These are phyloP conservation scores for Leishmania martiniquensis DNA, from an alignment of 208 protist species.

Conservation along the genomic window DNA sequence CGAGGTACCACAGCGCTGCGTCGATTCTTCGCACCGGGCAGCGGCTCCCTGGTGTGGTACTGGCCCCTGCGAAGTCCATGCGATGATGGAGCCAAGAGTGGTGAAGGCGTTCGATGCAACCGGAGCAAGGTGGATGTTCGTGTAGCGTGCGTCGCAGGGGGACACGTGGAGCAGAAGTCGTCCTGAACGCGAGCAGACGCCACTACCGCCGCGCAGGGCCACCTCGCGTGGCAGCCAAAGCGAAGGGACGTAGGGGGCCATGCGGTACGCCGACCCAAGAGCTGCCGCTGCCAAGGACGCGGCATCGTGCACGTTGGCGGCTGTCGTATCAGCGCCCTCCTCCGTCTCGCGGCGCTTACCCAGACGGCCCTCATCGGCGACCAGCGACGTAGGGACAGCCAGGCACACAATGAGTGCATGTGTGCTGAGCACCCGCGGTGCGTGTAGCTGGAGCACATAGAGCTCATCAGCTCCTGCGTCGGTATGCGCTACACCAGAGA, in stretches of 20 bases:
- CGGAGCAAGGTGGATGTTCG: slow-evolving; percentile 32
- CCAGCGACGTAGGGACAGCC: slow-evolving; percentile 4
- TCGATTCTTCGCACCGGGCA: no score
- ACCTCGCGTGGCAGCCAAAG: slow-evolving; percentile 27
- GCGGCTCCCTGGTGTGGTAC: not conserved
- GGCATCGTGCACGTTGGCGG: not conserved
- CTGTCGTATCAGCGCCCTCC: not conserved
- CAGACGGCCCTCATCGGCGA: not conserved
- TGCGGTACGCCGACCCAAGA: slow-evolving; percentile 3
- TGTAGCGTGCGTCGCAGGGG: slow-evolving; percentile 32
- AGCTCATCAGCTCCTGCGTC: not conserved
- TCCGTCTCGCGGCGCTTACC: not conserved
- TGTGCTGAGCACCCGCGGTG: slow-evolving; percentile 52
- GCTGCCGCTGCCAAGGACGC: not conserved
- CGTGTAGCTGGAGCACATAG: slow-evolving; percentile 42
- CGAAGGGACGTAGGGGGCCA: slow-evolving; percentile 20
- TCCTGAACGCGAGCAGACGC: slow-evolving; percentile 43
- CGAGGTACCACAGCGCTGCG: not conserved
- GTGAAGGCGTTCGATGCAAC: slow-evolving; percentile 37
- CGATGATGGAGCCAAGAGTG: slow-evolving; percentile 45
- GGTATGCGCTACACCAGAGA: not conserved
- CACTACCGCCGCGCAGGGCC: slow-evolving; percentile 1
- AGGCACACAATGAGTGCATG: slow-evolving; percentile 48
- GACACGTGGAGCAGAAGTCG: slow-evolving; percentile 67
- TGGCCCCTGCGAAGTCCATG: slow-evolving; percentile 13